These are phyloP conservation scores for Trichoderma koningii DNA, from an alignment of 2,329 filamentous ascomycete species.

Conservation along the genomic window DNA sequence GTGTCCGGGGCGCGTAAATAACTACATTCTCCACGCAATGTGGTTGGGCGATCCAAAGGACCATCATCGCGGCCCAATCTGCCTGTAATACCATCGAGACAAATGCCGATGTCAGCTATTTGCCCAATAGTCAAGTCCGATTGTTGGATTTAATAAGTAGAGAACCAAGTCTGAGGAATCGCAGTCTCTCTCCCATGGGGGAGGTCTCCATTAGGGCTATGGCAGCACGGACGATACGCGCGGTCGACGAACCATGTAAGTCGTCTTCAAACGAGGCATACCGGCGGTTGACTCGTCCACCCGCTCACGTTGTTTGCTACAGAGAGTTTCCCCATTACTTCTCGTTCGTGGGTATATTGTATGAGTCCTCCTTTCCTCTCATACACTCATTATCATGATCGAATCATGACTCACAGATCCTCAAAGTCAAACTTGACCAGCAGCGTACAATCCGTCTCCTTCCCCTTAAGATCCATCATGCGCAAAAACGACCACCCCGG, in stretches of 20 bases:
- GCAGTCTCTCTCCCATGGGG: too few relatives aligned
- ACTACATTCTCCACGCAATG: too few relatives aligned
- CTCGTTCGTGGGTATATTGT: not conserved
- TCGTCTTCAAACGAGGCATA: not conserved
- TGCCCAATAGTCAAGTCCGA: too few relatives aligned
- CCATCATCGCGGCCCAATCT: too few relatives aligned
- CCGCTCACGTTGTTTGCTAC: not conserved
- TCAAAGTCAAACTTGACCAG: slow-evolving; percentile 62
- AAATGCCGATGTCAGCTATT: too few relatives aligned
- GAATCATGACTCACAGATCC: slow-evolving; percentile 38
- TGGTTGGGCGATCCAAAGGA: too few relatives aligned
- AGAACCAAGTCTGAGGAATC: too few relatives aligned
- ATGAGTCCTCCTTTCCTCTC: not conserved
- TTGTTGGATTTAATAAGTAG: too few relatives aligned
- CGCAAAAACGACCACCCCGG: slow-evolving; percentile 65
- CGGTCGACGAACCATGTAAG: not conserved
- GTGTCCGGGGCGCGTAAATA: too few relatives aligned
- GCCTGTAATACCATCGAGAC: too few relatives aligned
- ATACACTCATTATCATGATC: not conserved
- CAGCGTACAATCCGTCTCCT: slow-evolving; percentile 63
- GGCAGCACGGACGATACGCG: not conserved
- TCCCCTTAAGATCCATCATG: slow-evolving; percentile 65
- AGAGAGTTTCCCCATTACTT: not conserved
- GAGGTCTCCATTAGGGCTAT: not conserved
- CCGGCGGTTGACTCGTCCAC: not conserved